Conservation (phyloP, 148 eudicot species). For the Vaccinium vitisidaea region DNA sequence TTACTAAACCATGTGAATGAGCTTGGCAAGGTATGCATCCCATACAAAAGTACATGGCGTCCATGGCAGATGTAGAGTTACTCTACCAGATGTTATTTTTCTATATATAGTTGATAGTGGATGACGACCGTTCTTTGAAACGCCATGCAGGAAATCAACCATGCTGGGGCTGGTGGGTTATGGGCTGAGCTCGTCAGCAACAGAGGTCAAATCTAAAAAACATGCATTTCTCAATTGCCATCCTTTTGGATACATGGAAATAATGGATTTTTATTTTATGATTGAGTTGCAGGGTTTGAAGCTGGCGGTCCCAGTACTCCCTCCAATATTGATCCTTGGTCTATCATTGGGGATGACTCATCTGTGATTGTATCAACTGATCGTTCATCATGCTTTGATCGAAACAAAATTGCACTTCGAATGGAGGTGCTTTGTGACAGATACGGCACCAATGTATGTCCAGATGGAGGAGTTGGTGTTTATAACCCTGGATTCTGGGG, state of each 20-base stretch:
- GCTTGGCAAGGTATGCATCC: not conserved
- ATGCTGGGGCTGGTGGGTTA: conserved; percentile 94
- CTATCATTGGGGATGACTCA: conserved; percentile 67
- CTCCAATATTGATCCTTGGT: conserved; percentile 81
- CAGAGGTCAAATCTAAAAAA: conserved; percentile 51
- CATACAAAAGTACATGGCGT: not conserved
- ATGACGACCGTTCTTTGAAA: conserved; percentile 1
- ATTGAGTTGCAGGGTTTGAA: conserved; percentile 71
- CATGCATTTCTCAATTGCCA: not conserved
- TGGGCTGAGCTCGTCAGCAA: conserved; percentile 96
- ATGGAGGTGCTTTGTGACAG: conserved; percentile 83
- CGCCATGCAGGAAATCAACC: conserved; percentile 77
- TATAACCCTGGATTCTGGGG: conserved; percentile 99
- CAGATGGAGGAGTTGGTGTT: conserved; percentile 83
- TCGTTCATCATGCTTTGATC: conserved; percentile 89
- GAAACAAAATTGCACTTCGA: conserved; percentile 71
- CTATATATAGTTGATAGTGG: not conserved
- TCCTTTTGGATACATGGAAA: not conserved
- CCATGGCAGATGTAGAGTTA: not conserved
- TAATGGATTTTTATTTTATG: not conserved
- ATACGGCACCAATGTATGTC: conserved; percentile 52
- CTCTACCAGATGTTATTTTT: not conserved
- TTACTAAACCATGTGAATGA: not conserved
- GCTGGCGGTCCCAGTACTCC: conserved; percentile 74
- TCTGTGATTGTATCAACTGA: conserved; percentile 63